These are phyloP conservation scores for Amanita rubescens DNA, from an alignment of 768 basidiomycete genomes.

Conservation along the genomic window DNA sequence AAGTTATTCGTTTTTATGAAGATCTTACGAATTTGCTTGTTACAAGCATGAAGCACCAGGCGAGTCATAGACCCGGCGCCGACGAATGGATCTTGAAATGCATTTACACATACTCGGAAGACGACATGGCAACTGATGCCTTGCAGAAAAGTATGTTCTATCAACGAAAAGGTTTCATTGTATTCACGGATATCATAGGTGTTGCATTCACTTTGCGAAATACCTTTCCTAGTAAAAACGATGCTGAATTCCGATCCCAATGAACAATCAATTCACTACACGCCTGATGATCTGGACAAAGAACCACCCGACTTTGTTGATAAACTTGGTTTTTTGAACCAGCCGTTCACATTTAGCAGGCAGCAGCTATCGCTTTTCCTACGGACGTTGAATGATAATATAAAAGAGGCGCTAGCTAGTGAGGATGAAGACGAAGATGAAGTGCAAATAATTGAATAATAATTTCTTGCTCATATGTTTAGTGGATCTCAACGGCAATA, in stretches of 20 bases:
- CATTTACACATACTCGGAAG: conserved; percentile 50
- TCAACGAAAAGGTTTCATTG: neutral
- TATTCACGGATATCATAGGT: conserved; percentile 29
- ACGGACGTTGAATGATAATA: conserved; percentile 47
- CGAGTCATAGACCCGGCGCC: conserved; percentile 30
- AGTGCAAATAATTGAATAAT: conserved; percentile 13
- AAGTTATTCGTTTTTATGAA: conserved; percentile 73
- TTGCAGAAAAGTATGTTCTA: conserved; percentile 31
- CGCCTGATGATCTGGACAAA: conserved; percentile 56
- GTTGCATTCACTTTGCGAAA: conserved; percentile 52
- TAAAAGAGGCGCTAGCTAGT: conserved; percentile 29
- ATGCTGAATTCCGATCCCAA: conserved; percentile 24
- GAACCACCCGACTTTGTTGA: conserved; percentile 50
- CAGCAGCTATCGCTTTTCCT: conserved; percentile 64
- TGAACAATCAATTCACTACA: conserved; percentile 48
- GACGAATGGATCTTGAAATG: conserved; percentile 64
- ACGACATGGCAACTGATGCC: conserved; percentile 18
- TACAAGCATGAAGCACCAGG: conserved; percentile 42
- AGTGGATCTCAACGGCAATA: conserved; percentile 14
- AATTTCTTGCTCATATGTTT: conserved; percentile 6
- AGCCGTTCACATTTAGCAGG: conserved; percentile 60
- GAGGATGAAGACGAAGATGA: conserved; percentile 24
- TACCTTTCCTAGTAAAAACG: conserved; percentile 26
- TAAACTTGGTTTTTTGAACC: conserved; percentile 52
- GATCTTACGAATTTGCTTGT: conserved; percentile 79